These are phyloP conservation scores for Trichoderma simmonsii DNA, from an alignment of 2,329 filamentous ascomycete genomes.

Conservation along the genomic window DNA sequence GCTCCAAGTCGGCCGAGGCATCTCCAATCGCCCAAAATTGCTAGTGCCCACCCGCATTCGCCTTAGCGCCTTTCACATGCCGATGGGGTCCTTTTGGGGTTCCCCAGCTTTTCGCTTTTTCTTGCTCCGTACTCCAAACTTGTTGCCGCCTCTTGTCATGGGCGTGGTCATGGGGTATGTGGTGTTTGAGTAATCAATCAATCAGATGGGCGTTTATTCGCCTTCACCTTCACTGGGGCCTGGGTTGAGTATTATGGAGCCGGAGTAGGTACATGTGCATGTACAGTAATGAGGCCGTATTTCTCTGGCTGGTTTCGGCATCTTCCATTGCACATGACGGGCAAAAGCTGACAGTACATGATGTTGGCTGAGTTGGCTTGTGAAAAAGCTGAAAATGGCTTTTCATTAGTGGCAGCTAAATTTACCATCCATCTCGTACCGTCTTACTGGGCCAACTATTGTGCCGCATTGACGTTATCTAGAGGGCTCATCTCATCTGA, in stretches of 20 bases:
- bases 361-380: not conserved
- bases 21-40: constrained; percentile 24
- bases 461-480: not conserved
- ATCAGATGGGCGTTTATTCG: not conserved
- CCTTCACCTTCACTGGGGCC: not conserved
- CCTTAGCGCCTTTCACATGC: constrained; percentile 20
- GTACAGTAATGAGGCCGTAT: not conserved
- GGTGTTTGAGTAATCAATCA: not conserved
- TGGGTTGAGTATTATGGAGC: not conserved
- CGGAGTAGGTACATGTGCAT: not conserved
- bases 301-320: not conserved
- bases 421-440: not conserved
- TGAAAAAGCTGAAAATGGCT: not conserved
- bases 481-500: not conserved
- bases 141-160: not conserved
- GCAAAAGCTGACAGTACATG: not conserved
- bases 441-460: not conserved
- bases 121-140: not conserved
- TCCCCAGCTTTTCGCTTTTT: constrained; percentile 7
- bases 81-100: not conserved
- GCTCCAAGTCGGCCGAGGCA: constrained; percentile 32
- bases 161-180: not conserved
- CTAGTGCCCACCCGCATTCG: constrained; percentile 17
- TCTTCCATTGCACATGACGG: not conserved
- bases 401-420: not conserved